Evolutionary conservation across 208 protist genomes (phyloP).

Genomic region (Leishmania aethiopica): DNA sequence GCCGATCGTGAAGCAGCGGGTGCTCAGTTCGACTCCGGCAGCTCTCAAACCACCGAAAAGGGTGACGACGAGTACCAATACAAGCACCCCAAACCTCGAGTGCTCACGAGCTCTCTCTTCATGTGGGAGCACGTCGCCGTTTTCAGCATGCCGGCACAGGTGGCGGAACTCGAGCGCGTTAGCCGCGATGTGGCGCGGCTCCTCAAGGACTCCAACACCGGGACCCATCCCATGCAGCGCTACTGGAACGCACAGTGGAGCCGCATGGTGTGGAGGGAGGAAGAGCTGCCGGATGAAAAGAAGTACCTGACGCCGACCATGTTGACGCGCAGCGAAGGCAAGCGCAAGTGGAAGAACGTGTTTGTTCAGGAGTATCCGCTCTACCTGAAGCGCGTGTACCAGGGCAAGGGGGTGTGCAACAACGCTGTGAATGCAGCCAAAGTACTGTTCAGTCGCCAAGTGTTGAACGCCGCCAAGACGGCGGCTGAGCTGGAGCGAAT

Average conservation of each 20-base stretch:
- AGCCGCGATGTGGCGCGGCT: conserved; percentile 45
- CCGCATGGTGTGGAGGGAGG: conserved; percentile 64
- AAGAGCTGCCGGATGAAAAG: conserved; percentile 40
- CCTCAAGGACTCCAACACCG: conserved; percentile 46
- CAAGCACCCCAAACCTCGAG: conserved; percentile 43
- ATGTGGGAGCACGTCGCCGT: conserved; percentile 74
- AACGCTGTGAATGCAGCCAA: conserved; percentile 63
- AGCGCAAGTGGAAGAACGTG: conserved; percentile 63
- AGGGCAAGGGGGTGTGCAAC: conserved; percentile 49
- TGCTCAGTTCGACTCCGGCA: not conserved
- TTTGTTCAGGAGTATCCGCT: conserved; percentile 75
- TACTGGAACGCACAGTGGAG: conserved; percentile 87
- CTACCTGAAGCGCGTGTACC: conserved; percentile 55
- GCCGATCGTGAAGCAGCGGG: not conserved
- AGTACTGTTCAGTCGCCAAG: conserved; percentile 49
- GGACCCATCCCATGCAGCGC: conserved; percentile 65
- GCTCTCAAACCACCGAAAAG: not conserved
- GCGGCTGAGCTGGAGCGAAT: conserved; percentile 47
- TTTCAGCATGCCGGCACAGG: conserved; percentile 58
- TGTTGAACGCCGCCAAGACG: conserved; percentile 49
- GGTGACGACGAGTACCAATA: conserved; percentile 15
- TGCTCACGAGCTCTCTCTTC: conserved; percentile 49
- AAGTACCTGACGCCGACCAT: conserved; percentile 35
- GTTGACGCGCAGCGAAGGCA: conserved; percentile 60
- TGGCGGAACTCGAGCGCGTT: conserved; percentile 56